Evolutionary conservation across 2,329 filamentous ascomycete species (phyloP).

Genomic region (Colletotrichum paranaense): DNA sequence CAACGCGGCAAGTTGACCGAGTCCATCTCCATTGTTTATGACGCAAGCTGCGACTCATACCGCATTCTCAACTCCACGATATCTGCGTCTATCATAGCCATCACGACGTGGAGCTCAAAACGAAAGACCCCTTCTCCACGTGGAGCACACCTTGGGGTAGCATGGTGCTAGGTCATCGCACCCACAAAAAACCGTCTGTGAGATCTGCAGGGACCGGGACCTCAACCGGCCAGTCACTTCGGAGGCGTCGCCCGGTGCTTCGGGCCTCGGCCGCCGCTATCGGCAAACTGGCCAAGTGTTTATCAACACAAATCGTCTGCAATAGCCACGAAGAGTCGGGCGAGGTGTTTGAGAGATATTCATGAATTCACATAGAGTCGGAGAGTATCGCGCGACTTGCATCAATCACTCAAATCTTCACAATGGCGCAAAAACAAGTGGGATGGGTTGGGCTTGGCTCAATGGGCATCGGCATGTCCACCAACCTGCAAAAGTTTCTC

Average conservation of each 20-base stretch:
- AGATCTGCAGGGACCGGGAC: constrained; percentile 22
- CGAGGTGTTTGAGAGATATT: too few relatives aligned
- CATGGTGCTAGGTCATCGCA: not conserved
- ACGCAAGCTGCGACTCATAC: not conserved
- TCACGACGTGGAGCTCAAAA: constrained; percentile 24
- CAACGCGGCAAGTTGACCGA: constrained; percentile 3
- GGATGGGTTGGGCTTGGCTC: constrained; percentile 49
- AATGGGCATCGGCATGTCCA: constrained; percentile 52
- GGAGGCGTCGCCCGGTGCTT: constrained; percentile 14
- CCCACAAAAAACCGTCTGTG: constrained; percentile 5
- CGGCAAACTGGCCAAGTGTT: not conserved
- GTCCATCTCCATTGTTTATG: not conserved
- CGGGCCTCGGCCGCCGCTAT: constrained; percentile 14
- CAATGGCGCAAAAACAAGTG: constrained; percentile 14
- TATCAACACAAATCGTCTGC: not conserved
- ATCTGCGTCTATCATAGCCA: not conserved
- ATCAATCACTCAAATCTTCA: not conserved
- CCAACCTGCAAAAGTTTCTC: constrained; percentile 57
- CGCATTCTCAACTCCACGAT: constrained; percentile 2
- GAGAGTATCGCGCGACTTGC: not conserved
- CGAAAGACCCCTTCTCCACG: constrained; percentile 7
- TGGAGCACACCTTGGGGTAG: constrained; percentile 24
- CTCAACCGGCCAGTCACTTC: not conserved
- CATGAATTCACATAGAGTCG: not conserved
- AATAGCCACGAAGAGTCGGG: not conserved